A percentile compares a stretch with the other conserved stretches of the same genome.
Conservation (phyloP, 2,329 filamentous ascomycete species). For the Fusarium sp. region DNA sequence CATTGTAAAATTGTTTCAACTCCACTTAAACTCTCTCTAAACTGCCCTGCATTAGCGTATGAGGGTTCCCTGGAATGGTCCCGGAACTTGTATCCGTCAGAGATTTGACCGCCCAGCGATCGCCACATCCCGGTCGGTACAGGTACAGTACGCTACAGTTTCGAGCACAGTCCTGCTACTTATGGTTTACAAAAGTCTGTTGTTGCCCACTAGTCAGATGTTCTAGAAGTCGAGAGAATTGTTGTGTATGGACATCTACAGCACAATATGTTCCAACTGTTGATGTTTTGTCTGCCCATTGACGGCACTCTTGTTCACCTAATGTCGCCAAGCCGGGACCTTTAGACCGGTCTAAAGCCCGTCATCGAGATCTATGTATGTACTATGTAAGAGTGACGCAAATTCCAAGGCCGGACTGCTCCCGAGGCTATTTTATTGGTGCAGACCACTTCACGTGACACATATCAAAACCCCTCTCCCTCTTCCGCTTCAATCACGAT, state of each 20-base stretch:
- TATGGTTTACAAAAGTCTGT: too few relatives aligned
- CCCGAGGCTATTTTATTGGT: not conserved
- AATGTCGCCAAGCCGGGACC: not conserved
- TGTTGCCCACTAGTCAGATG: too few relatives aligned
- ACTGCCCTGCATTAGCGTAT: slow-evolving; percentile 23
- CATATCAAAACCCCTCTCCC: too few relatives aligned
- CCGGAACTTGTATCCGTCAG: not conserved
- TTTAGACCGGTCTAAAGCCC: not conserved
- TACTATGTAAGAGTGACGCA: not conserved
- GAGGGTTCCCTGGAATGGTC: not conserved
- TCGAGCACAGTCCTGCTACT: not conserved
- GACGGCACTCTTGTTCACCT: not conserved
- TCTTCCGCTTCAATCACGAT: too few relatives aligned
- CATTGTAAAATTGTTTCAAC: slow-evolving; percentile 25
- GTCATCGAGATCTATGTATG: not conserved
- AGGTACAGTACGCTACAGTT: not conserved
- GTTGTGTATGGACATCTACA: too few relatives aligned
- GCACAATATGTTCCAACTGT: too few relatives aligned
- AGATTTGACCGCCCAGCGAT: not conserved
- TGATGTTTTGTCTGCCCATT: not conserved
- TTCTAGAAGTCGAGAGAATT: too few relatives aligned
- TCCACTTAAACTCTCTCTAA: slow-evolving; percentile 9
- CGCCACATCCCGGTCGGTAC: slow-evolving; percentile 11
- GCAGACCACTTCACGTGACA: not conserved
- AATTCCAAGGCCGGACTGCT: not conserved